These are phyloP conservation scores for Lotus japonicus DNA, from an alignment of 306 rosid species.

Conservation along the genomic window DNA sequence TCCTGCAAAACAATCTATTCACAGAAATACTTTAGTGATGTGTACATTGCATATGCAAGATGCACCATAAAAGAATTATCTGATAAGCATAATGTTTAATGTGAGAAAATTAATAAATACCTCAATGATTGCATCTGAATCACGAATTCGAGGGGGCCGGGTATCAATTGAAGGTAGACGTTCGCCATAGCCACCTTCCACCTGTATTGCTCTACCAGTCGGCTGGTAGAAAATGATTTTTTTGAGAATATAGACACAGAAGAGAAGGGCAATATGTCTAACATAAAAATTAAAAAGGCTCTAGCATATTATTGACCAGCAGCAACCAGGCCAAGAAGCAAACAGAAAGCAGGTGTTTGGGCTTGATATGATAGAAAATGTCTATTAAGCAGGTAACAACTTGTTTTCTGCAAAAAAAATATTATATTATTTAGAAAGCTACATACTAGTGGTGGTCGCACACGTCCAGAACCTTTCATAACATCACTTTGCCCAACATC, in stretches of 20 bases:
- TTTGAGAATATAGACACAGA: neutral
- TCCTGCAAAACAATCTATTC: constrained; percentile 92
- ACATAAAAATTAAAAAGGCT: constrained; percentile 12
- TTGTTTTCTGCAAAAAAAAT: neutral
- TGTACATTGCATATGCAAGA: neutral
- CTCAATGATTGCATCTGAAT: constrained; percentile 98
- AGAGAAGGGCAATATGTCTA: constrained; percentile 1
- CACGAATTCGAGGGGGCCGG: constrained; percentile 90
- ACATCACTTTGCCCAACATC: constrained; percentile 61
- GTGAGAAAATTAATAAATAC: constrained; percentile 39
- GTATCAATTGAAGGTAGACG: constrained; percentile 96
- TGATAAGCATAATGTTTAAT: neutral
- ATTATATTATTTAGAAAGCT: neutral
- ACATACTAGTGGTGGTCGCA: constrained; percentile 79
- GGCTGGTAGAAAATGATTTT: constrained; percentile 58
- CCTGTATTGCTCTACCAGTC: constrained; percentile 98
- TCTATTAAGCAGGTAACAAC: neutral
- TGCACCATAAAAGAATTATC: neutral
- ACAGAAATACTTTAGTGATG: constrained; percentile 28
- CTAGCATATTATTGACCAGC: constrained; percentile 13
- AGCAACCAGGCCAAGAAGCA: constrained; percentile 8
- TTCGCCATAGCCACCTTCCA: constrained; percentile 94
- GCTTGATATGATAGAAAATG: neutral
- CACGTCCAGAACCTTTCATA: constrained; percentile 53
- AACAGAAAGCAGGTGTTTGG: neutral